Percentiles rank a stretch among this genome's conserved stretches.
phyloP scores from a whole-genome alignment of 768 basidiomycete species.

The Boletus eberwhitei region DNA sequence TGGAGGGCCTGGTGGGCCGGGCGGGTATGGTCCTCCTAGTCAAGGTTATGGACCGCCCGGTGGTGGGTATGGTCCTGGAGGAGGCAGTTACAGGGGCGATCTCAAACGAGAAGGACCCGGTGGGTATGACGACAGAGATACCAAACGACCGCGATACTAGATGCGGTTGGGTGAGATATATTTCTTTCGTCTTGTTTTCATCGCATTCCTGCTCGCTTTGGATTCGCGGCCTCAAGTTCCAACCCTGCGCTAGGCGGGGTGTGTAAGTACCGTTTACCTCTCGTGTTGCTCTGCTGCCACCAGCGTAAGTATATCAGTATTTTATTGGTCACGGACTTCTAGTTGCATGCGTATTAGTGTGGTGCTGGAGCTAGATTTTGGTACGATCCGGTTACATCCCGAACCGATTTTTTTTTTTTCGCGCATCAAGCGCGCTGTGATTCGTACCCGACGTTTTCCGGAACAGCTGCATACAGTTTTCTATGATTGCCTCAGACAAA shows the following conservation, averaged over 20 bases:
- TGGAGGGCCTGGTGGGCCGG: slow-evolving; percentile 40
- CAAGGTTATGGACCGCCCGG: slow-evolving; percentile 45
- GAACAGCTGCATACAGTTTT: background rate
- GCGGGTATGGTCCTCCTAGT: slow-evolving; percentile 40
- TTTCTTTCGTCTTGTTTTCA: slow-evolving; percentile 26
- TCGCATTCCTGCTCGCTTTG: slow-evolving; percentile 20
- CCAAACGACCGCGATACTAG: slow-evolving; percentile 81
- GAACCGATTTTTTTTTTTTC: background rate
- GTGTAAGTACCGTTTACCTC: slow-evolving; percentile 32
- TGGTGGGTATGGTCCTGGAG: slow-evolving; percentile 42
- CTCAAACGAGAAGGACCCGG: slow-evolving; percentile 74
- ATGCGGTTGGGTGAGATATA: slow-evolving; percentile 35
- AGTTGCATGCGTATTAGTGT: slow-evolving; percentile 4
- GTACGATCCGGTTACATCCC: slow-evolving; percentile 1
- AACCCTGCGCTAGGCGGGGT: slow-evolving; percentile 31
- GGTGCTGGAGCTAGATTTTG: slow-evolving; percentile 7
- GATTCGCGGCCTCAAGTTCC: slow-evolving; percentile 24
- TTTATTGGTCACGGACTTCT: slow-evolving; percentile 19
- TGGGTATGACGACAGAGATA: slow-evolving; percentile 79
- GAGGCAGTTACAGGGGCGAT: slow-evolving; percentile 64
- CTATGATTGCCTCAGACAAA: background rate
- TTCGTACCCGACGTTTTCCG: background rate
- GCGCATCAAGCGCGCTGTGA: background rate
- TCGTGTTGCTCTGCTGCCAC: slow-evolving; percentile 27
- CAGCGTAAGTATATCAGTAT: slow-evolving; percentile 38